Evolutionary conservation across 352 stramenopile species (phyloP), one percentile per base, ranked within the genome.

Genomic region (Phytopythium chamaehyphon): DNA sequence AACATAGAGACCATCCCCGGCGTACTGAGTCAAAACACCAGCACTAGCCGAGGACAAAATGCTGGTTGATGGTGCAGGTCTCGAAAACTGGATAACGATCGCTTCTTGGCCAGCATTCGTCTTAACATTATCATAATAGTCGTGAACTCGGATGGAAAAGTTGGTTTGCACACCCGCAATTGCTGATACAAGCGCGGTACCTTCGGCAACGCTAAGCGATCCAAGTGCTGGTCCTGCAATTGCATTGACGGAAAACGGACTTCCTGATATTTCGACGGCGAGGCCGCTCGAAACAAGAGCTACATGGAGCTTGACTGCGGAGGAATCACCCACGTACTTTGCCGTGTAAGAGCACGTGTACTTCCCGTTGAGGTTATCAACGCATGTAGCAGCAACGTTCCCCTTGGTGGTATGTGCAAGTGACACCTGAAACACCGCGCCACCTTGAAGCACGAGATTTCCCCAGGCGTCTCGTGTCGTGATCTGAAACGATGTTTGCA

Each of bases 301-400:
- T 4, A 86, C 69, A 51, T 78, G 53, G 10, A 89, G 51, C 2
- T 46, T 76, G 6, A 51, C 52, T 0, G 19, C 26, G 5, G 45
- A 40, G 1, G 45, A 19, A 8, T 51, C 45, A 12, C 74, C 74
- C 15, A 80, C 72, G 43, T 63, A 76, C 9, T 73, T 73, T 3
- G 81, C 50, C 2, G 51, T 73, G 51, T 85, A 91, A n/a, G 69
- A 71, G 46, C 81, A 91, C 7, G 64, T 66, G 49, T 88, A 91
- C 12, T 64, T 51, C 0, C 81, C 81, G 22, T 75, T 83, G 37
- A 80, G 55, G 10, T 86, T 40, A 21, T 88, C 78, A 0, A 55
- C 64, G 51, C 81, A 91, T 2, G 45, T 46, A 18, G 75, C 75
- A 35, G 10, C 73, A 12, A 83, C 61, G 15, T 66, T 74, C 2